Evolutionary conservation across 108 stramenopile genomes (phyloP).

Genomic region (Cyclostephanos invisitatus): DNA sequence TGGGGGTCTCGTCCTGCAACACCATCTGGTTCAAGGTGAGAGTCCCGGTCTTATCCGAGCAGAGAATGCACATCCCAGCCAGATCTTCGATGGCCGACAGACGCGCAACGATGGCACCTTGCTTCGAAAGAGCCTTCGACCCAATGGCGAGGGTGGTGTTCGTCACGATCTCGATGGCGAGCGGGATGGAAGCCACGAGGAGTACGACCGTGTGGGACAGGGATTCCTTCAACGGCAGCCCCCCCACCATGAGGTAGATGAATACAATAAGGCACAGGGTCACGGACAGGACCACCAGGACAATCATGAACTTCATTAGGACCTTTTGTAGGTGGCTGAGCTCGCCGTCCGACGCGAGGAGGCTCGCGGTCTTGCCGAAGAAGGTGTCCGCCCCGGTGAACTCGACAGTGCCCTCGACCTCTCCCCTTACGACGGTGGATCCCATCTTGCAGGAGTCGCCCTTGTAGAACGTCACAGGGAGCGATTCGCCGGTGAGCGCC

Average conservation of each 20-base stretch:
- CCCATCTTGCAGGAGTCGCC: constrained; percentile 68
- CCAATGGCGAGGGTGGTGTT: constrained; percentile 85
- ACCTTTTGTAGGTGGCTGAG: constrained; percentile 61
- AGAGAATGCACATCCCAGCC: constrained; percentile 80
- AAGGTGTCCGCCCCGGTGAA: constrained; percentile 79
- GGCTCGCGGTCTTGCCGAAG: constrained; percentile 75
- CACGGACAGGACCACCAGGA: constrained; percentile 58
- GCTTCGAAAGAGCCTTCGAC: constrained; percentile 18
- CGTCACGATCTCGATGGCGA: constrained; percentile 81
- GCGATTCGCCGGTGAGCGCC: constrained; percentile 82
- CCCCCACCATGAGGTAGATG: constrained; percentile 45
- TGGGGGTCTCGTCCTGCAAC: constrained; percentile 57
- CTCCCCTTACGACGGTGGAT: constrained; percentile 73
- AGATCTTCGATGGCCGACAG: constrained; percentile 83
- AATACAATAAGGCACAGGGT: constrained; percentile 59
- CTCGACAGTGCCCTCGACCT: constrained; percentile 62
- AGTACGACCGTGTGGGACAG: constrained; percentile 69
- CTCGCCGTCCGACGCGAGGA: constrained; percentile 54
- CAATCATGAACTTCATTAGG: constrained; percentile 64
- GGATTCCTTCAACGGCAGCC: constrained; percentile 37
- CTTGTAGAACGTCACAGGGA: constrained; percentile 77
- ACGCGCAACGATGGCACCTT: constrained; percentile 68
- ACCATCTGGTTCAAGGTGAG: constrained; percentile 82
- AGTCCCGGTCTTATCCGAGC: constrained; percentile 90
- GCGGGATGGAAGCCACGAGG: constrained; percentile 77